Evolutionary conservation across 371 early-diverging fungal genomes (phyloP).

Genomic region (Mortierella sp.): DNA sequence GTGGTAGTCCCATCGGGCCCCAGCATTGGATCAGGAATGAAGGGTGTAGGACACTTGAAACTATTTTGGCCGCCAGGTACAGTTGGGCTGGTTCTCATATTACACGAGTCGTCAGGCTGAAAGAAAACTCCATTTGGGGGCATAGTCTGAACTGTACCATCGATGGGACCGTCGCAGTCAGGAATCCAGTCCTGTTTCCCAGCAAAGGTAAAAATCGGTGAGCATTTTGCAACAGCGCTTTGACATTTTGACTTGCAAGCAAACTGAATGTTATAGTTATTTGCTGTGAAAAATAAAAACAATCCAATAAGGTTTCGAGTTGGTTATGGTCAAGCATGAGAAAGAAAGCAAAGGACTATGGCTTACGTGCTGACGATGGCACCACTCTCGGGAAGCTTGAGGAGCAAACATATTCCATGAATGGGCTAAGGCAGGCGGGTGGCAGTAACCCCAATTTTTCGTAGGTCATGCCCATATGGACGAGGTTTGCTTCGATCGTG

Average conservation of each 20-base stretch:
- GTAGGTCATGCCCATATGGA: background rate
- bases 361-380: background rate
- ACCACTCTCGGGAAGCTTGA: constrained; percentile 27
- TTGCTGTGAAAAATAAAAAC: constrained; percentile 8
- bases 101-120: constrained; percentile 59
- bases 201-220: constrained; percentile 17
- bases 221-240: constrained; percentile 53
- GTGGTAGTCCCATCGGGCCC: constrained; percentile 14
- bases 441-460: constrained; percentile 3
- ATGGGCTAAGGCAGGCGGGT: constrained; percentile 20
- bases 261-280: constrained; percentile 43
- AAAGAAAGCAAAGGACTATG: background rate
- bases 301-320: background rate
- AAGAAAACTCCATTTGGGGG: constrained; percentile 43
- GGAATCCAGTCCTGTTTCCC: constrained; percentile 49
- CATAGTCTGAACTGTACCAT: constrained; percentile 21
- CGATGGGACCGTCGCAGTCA: constrained; percentile 58
- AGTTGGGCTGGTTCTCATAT: background rate
- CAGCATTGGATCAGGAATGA: constrained; percentile 24
- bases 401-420: constrained; percentile 37
- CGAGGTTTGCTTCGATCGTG: constrained; percentile 17
- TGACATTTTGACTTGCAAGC: constrained; percentile 68
- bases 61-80: constrained; percentile 1
- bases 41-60: constrained; percentile 25
- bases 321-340: background rate